Evolutionary conservation across 2,329 filamentous ascomycete species (phyloP), one percentile per base, ranked within the genome.

Genomic region (Fusarium ramigenum): DNA sequence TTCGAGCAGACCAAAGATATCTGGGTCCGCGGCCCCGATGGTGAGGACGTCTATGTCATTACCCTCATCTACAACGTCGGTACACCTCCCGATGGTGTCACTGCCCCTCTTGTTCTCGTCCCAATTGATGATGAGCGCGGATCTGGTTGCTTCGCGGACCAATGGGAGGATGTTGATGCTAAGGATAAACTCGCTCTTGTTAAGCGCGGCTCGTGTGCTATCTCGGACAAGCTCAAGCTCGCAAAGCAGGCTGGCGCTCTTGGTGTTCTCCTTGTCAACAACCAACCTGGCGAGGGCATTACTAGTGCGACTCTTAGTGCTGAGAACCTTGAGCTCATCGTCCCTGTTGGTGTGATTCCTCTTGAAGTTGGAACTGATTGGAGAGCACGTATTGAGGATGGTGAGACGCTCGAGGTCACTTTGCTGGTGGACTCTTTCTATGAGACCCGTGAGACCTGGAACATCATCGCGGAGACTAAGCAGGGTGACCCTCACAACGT

Each of bases 211-310:
- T 63, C 65, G 30, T 87, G 85, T 63, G 80, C 82, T 43, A 82
- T 86, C 42, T 70, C 81, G 0, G 82, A 84, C 43, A 87, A 87
- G 76, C 79, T 85, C 37, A 83, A 81, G 75, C 78, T 85, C 9
- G 85, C 85, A 34, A 83, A 80, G 76, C 78, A 80, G 14, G 78
- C 82, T 15, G 85, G 84, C 46, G 85, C 84, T 5, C 44, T 82
- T 4, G 84, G 80, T 44, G 84, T 87, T 2, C 80, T 93, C 36
- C 84, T 93, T 56, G 92, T 90, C 79, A 89, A 93, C 84, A 90
- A 92, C 70, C 83, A 81, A 5, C 81, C 85, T 1, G 89, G 88
- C 2, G 71, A 77, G 15, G 59, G 69, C n/a, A 78, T 83, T 7
- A 79, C 85, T 4, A 81, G 83, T 30, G 90, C 88, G 12, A 91